Evolutionary conservation across 2,329 filamentous ascomycete species (phyloP).

Genomic region (Aspergillus chevalieri): DNA sequence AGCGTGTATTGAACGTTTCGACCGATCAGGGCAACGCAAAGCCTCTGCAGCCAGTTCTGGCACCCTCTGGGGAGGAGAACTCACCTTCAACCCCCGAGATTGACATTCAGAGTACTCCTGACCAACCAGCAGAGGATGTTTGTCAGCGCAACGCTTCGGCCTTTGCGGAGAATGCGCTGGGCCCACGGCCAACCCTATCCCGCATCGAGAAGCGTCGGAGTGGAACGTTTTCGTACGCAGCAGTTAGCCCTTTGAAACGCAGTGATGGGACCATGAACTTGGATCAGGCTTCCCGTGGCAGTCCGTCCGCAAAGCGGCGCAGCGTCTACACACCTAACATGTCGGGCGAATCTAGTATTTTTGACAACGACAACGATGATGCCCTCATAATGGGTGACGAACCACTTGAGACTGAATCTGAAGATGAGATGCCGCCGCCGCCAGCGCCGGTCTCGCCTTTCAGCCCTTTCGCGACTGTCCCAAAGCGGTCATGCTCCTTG

Average conservation of each 20-base stretch:
- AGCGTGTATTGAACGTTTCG: slow-evolving; percentile 66
- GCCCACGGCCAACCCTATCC: slow-evolving; percentile 35
- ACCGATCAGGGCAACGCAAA: slow-evolving; percentile 65
- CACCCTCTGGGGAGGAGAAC: slow-evolving; percentile 45
- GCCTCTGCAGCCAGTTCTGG: slow-evolving; percentile 43
- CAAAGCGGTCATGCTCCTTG: slow-evolving; percentile 68
- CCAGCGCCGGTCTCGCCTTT: slow-evolving; percentile 33
- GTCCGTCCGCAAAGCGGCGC: slow-evolving; percentile 83
- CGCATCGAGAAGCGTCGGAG: slow-evolving; percentile 47
- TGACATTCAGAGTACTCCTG: slow-evolving; percentile 16
- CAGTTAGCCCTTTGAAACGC: slow-evolving; percentile 81
- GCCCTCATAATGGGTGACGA: slow-evolving; percentile 18
- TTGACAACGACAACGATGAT: slow-evolving; percentile 48
- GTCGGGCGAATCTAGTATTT: slow-evolving; percentile 64
- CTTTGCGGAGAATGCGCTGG: slow-evolving; percentile 20
- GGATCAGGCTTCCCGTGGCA: slow-evolving; percentile 70
- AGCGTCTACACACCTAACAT: slow-evolving; percentile 73
- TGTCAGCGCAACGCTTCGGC: slow-evolving; percentile 36
- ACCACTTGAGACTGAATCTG: slow-evolving; percentile 24
- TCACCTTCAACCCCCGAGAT: slow-evolving; percentile 26
- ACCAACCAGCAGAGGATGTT: slow-evolving; percentile 13
- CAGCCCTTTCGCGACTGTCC: slow-evolving; percentile 50
- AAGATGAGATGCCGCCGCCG: slow-evolving; percentile 19
- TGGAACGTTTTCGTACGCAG: slow-evolving; percentile 44
- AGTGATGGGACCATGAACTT: slow-evolving; percentile 85